Evolutionary conservation across 768 basidiomycete genomes (phyloP).

Genomic region (Ramaria sp.): DNA sequence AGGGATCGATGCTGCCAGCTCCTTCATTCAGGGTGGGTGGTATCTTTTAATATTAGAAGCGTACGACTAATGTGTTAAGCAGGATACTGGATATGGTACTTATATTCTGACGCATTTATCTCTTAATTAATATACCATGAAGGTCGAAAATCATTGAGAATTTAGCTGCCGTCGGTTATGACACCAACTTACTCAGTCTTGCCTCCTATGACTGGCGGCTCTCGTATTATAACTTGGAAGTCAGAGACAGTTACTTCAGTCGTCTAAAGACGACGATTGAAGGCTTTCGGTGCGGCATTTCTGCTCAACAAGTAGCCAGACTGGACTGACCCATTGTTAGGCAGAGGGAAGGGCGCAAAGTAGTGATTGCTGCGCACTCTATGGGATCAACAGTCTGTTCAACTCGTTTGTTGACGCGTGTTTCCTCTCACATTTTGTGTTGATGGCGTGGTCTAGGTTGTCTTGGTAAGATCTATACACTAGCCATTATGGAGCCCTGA

Average conservation of each 20-base stretch:
- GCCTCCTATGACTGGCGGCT: conserved; percentile 89
- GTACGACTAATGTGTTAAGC: conserved; percentile 13
- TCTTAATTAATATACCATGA: neutral
- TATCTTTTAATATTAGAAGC: conserved; percentile 11
- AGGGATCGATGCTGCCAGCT: conserved; percentile 75
- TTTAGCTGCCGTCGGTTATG: conserved; percentile 85
- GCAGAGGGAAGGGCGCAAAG: conserved; percentile 59
- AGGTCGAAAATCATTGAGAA: conserved; percentile 94
- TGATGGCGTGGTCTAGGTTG: conserved; percentile 21
- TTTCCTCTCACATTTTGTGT: neutral
- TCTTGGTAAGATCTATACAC: conserved; percentile 33
- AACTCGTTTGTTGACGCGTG: neutral
- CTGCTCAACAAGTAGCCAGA: neutral
- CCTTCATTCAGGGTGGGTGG: conserved; percentile 49
- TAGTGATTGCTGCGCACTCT: conserved; percentile 76
- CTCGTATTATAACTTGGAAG: conserved; percentile 84
- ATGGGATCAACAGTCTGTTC: conserved; percentile 69
- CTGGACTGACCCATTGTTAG: conserved; percentile 23
- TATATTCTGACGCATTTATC: neutral
- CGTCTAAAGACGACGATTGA: conserved; percentile 76
- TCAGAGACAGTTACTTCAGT: conserved; percentile 83
- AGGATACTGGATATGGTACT: conserved; percentile 91
- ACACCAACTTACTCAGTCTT: conserved; percentile 77
- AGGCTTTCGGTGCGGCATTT: conserved; percentile 45
- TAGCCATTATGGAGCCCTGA: neutral